Conservation (phyloP, 2,329 filamentous ascomycete species). For the Aspergillus ustus region DNA sequence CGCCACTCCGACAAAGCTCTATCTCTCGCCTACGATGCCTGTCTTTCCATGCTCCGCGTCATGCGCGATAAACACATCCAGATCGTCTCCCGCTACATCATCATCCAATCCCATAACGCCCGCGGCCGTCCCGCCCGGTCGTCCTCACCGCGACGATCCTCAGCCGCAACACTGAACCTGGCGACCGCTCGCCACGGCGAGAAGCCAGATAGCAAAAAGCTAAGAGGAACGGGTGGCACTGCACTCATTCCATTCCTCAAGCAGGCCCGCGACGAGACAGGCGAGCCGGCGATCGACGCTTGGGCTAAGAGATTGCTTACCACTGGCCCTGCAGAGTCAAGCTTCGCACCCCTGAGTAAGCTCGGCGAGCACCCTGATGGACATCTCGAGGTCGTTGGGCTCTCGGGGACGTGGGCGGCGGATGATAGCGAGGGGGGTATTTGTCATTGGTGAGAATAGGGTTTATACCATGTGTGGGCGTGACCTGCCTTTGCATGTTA, state of each 20-base stretch:
- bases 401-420: conserved; percentile 87
- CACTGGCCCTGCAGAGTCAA: conserved; percentile 49
- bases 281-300: conserved; percentile 79
- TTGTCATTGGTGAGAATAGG: conserved; percentile 54
- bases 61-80: conserved; percentile 95
- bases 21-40: conserved; percentile 85
- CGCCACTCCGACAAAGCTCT: conserved; percentile 67
- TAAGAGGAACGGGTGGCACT: conserved; percentile 91
- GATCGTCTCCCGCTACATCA: conserved; percentile 94
- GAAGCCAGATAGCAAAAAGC: conserved; percentile 56
- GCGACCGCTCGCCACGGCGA: conserved; percentile 45
- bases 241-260: conserved; percentile 94
- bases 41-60: conserved; percentile 75
- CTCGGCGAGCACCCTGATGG: conserved; percentile 59
- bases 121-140: conserved; percentile 64
- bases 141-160: conserved; percentile 53
- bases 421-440: conserved; percentile 75
- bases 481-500: not conserved
- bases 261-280: conserved; percentile 94
- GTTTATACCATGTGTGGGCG: not conserved
- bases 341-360: conserved; percentile 54
- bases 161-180: conserved; percentile 58
- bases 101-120: conserved; percentile 80
- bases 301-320: conserved; percentile 65
- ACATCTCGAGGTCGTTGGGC: conserved; percentile 65